Evolutionary conservation across 2,329 filamentous ascomycete species (phyloP), one percentile per base, ranked within the genome.

Genomic region (Talaromyces sp.): DNA sequence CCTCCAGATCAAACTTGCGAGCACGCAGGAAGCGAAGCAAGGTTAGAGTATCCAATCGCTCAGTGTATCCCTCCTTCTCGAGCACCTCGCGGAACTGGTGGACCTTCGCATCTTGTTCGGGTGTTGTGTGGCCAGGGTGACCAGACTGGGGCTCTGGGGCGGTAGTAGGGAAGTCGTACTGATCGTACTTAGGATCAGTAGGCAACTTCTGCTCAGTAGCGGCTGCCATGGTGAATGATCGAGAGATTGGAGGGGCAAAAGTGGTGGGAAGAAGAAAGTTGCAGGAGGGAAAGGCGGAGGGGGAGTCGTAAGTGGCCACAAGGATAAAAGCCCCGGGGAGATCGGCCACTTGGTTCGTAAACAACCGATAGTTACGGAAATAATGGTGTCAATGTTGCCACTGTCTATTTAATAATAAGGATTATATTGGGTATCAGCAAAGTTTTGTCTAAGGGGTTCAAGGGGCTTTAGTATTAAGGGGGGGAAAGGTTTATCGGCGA

Each of bases 11-110:
- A 74, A 97, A 99, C 82, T 97, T 97, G 70, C 94, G 86, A 51
- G 94, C 94, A 72, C 94, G 86, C 68, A 99, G 81, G 78, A 96
- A 97, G 70, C 92, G 88, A 70, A 97, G 80, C 86, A 99, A 75
- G 54, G 91, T 97, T 79, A 97, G 74, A 32, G 92, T 97, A 75
- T 99, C 94, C 69, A 99, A 82, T 65, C 91, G 84, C 66, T 95
- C 85, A 20, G 82, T 93, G 78, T 85, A 89, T 52, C 92, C 92
- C 70, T 87, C 86, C 62, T 86, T 77, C 83, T 97, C 94, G 55
- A 99, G 85, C 81, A 89, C 82, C 76, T 85, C 78, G 58, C 94
- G 87, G 71, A 99, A 81, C 81, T 97, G 90, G 70, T 86, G 79
- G 43, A 97, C 88, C 77, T 93, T 87, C 49, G 91, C 91, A 83